A percentile compares a stretch with the other conserved stretches of the same genome.
These are phyloP conservation scores for Jaenimonas drosophilae DNA, from an alignment of 208 protist genomes.

Conservation along the genomic window DNA sequence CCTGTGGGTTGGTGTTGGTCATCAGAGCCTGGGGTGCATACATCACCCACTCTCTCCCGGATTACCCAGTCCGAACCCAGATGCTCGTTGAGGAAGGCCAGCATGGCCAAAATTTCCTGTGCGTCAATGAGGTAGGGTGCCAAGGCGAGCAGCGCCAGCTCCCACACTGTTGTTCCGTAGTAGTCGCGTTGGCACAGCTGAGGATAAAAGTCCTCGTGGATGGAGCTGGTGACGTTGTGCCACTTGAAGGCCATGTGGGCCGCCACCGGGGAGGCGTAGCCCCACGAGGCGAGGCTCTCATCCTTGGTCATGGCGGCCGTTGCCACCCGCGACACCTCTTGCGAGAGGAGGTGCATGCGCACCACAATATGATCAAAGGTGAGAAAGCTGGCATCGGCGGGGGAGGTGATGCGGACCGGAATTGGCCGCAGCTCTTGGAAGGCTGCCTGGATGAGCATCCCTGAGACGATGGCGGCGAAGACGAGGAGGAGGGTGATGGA, in stretches of 20 bases:
- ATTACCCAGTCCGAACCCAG: slow-evolving; percentile 57
- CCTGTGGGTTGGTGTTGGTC: slow-evolving; percentile 35
- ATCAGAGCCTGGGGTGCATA: slow-evolving; percentile 29
- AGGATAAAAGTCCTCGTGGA: slow-evolving; percentile 56
- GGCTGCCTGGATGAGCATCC: slow-evolving; percentile 59
- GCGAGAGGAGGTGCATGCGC: slow-evolving; percentile 53
- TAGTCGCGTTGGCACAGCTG: slow-evolving; percentile 58
- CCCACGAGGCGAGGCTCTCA: not conserved
- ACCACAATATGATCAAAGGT: slow-evolving; percentile 77
- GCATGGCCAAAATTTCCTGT: slow-evolving; percentile 39
- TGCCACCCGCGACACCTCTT: not conserved
- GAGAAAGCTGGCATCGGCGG: slow-evolving; percentile 27
- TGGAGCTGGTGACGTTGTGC: slow-evolving; percentile 26
- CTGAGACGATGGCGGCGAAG: slow-evolving; percentile 34
- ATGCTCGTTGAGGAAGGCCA: slow-evolving; percentile 55
- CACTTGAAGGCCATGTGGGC: slow-evolving; percentile 37
- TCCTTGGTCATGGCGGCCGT: not conserved
- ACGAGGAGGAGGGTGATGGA: slow-evolving; percentile 31
- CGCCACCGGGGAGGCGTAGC: slow-evolving; percentile 8
- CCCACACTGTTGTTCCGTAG: slow-evolving; percentile 46
- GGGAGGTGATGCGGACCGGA: slow-evolving; percentile 38
- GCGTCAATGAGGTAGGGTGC: slow-evolving; percentile 51
- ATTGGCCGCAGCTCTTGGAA: slow-evolving; percentile 59
- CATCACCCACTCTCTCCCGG: slow-evolving; percentile 26
- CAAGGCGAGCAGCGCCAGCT: slow-evolving; percentile 57